Percentiles rank a stretch among this genome's conserved stretches.
Conservation (phyloP, 345 rosid species). For the Carallia brachiata region DNA sequence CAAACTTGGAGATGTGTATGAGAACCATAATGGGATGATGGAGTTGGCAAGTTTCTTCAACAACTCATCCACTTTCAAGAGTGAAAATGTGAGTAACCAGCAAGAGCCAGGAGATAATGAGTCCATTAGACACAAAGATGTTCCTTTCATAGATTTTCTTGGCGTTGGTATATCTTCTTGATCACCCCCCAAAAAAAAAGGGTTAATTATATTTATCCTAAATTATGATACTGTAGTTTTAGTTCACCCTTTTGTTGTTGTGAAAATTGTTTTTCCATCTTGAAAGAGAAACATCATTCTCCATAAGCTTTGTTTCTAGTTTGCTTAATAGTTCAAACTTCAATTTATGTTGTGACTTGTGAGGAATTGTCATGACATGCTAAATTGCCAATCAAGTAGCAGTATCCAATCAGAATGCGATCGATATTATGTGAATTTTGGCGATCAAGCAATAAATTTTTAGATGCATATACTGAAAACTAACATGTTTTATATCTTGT, state of each 20-base stretch:
- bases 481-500: no score
- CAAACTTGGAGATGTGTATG: slow-evolving; percentile 23
- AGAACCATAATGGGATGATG: slow-evolving; percentile 15
- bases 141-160: slow-evolving; percentile 48
- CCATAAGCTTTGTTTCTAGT: no score
- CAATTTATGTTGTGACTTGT: no score
- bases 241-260: slow-evolving; percentile 4
- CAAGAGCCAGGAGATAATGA: slow-evolving; percentile 19
- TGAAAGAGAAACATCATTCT: no score
- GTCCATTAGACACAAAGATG: slow-evolving; percentile 19
- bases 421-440: no score
- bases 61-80: slow-evolving; percentile 16
- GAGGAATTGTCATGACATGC: no score
- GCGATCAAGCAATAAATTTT: no score
- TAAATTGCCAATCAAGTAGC: no score
- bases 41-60: slow-evolving; percentile 20
- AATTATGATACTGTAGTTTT: slow-evolving; percentile 14
- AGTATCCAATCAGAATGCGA: no score
- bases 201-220: slow-evolving; percentile 18
- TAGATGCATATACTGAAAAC: no score
- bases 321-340: no score
- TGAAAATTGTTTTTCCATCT: background rate
- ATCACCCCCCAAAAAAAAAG: slow-evolving; percentile 5
- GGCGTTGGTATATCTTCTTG: slow-evolving; percentile 70
- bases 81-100: slow-evolving; percentile 18